Evolutionary conservation across 257 asterid species (phyloP).

Genomic region (Nicotiana obtusifolia): DNA sequence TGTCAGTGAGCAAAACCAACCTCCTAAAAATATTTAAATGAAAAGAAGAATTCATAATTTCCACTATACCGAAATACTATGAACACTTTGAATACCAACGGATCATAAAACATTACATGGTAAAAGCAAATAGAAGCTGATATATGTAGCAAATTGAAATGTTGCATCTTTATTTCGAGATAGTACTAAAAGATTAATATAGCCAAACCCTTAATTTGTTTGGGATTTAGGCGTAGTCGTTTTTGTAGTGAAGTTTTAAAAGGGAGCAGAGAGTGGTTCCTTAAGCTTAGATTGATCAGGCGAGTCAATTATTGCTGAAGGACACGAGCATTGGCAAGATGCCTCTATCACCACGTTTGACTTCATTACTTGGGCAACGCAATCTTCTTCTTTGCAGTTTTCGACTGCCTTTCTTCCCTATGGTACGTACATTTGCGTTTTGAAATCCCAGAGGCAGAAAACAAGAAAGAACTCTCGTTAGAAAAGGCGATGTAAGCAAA

Average conservation of each 20-base stretch:
- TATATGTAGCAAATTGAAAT: not conserved
- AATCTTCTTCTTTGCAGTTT: conserved; percentile 2
- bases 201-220: no score
- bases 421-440: not conserved
- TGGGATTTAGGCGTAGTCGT: no score
- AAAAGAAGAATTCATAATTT: not conserved
- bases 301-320: conserved; percentile 26
- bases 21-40: not conserved
- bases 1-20: not conserved
- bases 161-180: not conserved
- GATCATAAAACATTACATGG: not conserved
- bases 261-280: conserved; percentile 72
- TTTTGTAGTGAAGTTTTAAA: conserved; percentile 18
- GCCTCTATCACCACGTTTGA: conserved; percentile 14
- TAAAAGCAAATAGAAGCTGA: not conserved
- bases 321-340: conserved; percentile 45
- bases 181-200: no score
- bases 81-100: not conserved
- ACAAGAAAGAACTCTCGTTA: not conserved
- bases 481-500: not conserved
- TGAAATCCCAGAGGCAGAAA: not conserved
- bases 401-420: conserved; percentile 7
- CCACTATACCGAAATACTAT: not conserved
- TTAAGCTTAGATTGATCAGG: conserved; percentile 32
- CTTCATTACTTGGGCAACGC: not conserved